A percentile compares a stretch with the other conserved stretches of the same genome.
These are phyloP conservation scores for Pyrenula massariospora DNA, from an alignment of 495 filamentous ascomycete species.

Conservation along the genomic window DNA sequence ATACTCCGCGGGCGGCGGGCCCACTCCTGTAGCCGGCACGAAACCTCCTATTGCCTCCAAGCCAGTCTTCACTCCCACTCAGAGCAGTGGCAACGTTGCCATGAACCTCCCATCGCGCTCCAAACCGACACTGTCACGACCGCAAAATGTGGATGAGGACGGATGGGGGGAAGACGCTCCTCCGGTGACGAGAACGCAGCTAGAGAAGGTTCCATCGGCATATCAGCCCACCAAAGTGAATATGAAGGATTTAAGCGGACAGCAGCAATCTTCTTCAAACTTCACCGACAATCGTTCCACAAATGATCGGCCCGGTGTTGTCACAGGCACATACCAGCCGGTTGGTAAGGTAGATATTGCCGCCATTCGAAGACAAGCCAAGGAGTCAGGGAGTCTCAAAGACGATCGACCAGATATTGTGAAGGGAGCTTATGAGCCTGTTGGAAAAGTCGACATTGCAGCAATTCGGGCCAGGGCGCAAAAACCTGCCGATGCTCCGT, in stretches of 20 bases:
- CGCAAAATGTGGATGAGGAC: constrained; percentile 51
- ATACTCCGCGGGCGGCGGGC: constrained; percentile 58
- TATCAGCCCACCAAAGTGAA: constrained; percentile 94
- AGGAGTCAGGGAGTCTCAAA: constrained; percentile 39
- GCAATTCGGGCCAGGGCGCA: constrained; percentile 77
- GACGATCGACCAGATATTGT: constrained; percentile 74
- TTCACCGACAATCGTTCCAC: constrained; percentile 24
- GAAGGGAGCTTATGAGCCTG: constrained; percentile 84
- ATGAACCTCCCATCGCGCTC: constrained; percentile 51
- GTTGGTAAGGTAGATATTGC: constrained; percentile 95
- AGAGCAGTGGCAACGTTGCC: constrained; percentile 45
- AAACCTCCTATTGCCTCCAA: constrained; percentile 71
- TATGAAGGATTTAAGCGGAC: constrained; percentile 61
- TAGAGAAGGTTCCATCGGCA: constrained; percentile 88
- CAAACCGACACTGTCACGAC: constrained; percentile 24
- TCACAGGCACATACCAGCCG: constrained; percentile 88
- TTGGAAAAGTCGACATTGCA: constrained; percentile 91
- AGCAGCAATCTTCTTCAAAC: constrained; percentile 43
- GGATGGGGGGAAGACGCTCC: constrained; percentile 97
- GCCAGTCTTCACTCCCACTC: constrained; percentile 77
- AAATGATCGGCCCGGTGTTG: constrained; percentile 46
- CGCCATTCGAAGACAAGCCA: constrained; percentile 69
- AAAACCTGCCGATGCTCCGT: constrained; percentile 37
- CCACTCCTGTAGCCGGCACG: constrained; percentile 32
- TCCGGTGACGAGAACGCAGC: constrained; percentile 65